Base-by-base conservation (phyloP, 2,329 filamentous ascomycete species). In the Fusarium guadeloupense region DNA sequence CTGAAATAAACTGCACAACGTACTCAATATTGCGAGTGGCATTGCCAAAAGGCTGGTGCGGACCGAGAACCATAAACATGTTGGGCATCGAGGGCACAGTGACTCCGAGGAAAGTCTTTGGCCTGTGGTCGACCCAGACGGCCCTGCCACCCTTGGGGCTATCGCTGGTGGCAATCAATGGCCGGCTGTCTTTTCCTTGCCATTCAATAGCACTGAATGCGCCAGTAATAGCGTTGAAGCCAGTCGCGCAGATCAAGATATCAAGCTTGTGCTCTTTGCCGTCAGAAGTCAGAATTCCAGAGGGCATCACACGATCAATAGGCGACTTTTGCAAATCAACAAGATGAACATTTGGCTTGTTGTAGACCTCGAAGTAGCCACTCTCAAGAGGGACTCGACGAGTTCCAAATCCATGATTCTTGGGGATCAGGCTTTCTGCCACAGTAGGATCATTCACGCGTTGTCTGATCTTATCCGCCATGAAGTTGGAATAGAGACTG, bases 31-130 rank as follows among this genome's bases (percentile, higher is more conserved):
- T 68, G 2, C 62, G 64, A 2, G 64, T 56, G 0, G 56, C 53
- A 9, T 68, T 68, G 0, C 64, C 65, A 1, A 68, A 64, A 0
- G 65, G 62, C 2, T 66, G 55, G 2, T 68, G 65, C 10, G 65
- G 65, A 0, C 65, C 65, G 0, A 68, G 53, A 9, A 68, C 59
- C 54, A 66, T 68, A 3, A 68, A 68, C 64, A 68, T 66, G 12
- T 68, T 68, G 23, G 65, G 65, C 54, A 68, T 64, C 0, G 54
- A 50, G 1, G 51, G 42, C 0, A 47, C 49, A 6, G 49, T 55
- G 0, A 66, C 37, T 0, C 64, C 64, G 0, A 66, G 38, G 9
- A 47, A 61, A 3, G 55, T 66, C 3, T 9, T 26, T 0, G 65
- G 64, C 1, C 37, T 20, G 10, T 68, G 49, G 4, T 68, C 62